Evolutionary conservation across 2,329 filamentous ascomycete genomes (phyloP), one percentile per base, ranked within the genome.

Genomic region (Coniochaeta pulveracea): DNA sequence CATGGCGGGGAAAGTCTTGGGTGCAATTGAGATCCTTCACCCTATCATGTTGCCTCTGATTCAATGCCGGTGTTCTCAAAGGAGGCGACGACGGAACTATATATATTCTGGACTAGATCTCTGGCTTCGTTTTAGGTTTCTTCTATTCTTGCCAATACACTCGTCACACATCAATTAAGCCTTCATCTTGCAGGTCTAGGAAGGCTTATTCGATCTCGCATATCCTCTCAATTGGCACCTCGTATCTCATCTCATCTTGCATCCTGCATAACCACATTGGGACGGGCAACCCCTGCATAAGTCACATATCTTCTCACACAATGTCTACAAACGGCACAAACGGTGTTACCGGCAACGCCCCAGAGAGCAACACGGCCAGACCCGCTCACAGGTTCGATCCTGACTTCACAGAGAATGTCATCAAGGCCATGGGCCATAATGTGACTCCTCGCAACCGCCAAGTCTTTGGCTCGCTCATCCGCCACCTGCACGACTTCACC

Each of bases 401-500:
- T 46, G 72, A 63, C 57, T 88, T 89, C 64, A 91, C 85, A 26
- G 57, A 75, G 44, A 63, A 69, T 44, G 82, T 89, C 51, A 72
- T 89, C 51, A 69, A 79, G 39, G 70, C 78, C 40, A 86, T 84
- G 55, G 80, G 83, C 4, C 77, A 80, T 43, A 73, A 80, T 41
- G 78, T 80, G 8, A 63, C 69, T 41, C 75, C 80, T 19, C 71
- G 84, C 26, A 69, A 80, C 47, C 72, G 77, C 38, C 63, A 76
- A 45, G 68, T 89, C 51, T 69, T 89, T 61, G 54, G 68, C 31
- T 69, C 71, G 19, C 60, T 88, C 39, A 76, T 88, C 50, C 66
- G 64, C 36, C 83, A 89, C 58, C 64, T 89, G 36, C 84, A 91
- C 58, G 82, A 85, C 57, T 89, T 89, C 54, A 75, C 78, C 24